Evolutionary conservation across 495 filamentous ascomycete species (phyloP).

Genomic region (Xylaria castorea): DNA sequence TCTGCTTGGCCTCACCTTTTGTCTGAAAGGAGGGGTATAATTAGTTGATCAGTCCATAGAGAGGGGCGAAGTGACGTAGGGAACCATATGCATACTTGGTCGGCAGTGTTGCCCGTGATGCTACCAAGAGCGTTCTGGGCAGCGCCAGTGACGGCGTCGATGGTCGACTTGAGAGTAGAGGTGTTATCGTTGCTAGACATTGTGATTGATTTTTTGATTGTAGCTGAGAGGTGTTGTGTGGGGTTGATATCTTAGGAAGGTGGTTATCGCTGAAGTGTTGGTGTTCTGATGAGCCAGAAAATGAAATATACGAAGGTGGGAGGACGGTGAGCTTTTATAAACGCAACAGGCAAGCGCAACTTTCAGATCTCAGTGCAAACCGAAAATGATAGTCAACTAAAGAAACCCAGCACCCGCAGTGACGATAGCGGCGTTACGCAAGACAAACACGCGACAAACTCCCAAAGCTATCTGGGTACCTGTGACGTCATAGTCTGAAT

Average conservation of each 20-base stretch:
- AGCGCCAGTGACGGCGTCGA: slow-evolving; percentile 77
- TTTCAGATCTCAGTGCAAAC: neutral
- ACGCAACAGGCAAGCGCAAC: neutral
- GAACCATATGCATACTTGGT: slow-evolving; percentile 60
- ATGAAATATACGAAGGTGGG: neutral
- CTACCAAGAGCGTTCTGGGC: slow-evolving; percentile 75
- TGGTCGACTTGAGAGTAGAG: slow-evolving; percentile 81
- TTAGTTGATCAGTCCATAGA: slow-evolving; percentile 27
- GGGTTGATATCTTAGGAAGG: neutral
- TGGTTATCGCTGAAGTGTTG: neutral
- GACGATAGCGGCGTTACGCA: slow-evolving; percentile 24
- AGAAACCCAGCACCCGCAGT: slow-evolving; percentile 15
- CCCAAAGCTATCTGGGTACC: neutral
- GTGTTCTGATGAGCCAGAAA: neutral
- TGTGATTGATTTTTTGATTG: slow-evolving; percentile 44
- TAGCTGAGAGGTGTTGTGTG: neutral
- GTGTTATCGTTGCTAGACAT: slow-evolving; percentile 72
- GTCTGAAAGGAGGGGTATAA: slow-evolving; percentile 31
- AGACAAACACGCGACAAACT: slow-evolving; percentile 20
- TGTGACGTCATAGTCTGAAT: slow-evolving; percentile 21
- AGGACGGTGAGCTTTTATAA: slow-evolving; percentile 18
- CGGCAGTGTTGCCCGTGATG: slow-evolving; percentile 73
- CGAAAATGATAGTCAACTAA: slow-evolving; percentile 13
- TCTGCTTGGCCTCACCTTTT: slow-evolving; percentile 64
- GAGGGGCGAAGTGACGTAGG: neutral